These are phyloP conservation scores for Hyphopichia burtonii DNA, from an alignment of 1,139 yeast genomes.

Conservation along the genomic window DNA sequence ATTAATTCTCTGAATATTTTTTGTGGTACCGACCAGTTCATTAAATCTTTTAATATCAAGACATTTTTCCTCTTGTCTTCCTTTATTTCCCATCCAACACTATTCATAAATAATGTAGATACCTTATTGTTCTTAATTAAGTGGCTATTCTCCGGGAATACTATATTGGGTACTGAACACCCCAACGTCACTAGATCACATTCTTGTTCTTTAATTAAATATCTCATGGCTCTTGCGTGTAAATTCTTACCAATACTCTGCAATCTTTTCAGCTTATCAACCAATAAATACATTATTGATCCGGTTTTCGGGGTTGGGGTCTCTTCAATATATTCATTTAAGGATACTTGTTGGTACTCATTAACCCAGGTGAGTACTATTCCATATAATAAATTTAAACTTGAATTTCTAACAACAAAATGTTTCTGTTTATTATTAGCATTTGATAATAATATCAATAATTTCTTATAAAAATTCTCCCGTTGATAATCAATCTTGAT, in stretches of 20 bases:
- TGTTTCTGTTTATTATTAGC: conserved; percentile 39
- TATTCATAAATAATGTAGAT: conserved; percentile 30
- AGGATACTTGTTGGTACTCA: conserved; percentile 17
- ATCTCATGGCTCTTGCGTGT: conserved; percentile 55
- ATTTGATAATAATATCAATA: conserved; percentile 31
- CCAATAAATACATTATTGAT: conserved; percentile 48
- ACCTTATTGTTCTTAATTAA: conserved; percentile 13
- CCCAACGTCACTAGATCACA: conserved; percentile 50
- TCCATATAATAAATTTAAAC: conserved; percentile 57
- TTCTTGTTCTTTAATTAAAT: conserved; percentile 44
- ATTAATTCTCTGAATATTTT: conserved; percentile 56
- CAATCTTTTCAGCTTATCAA: conserved; percentile 54
- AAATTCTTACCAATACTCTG: conserved; percentile 61
- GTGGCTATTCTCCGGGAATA: conserved; percentile 36
- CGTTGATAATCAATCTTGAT: conserved; percentile 23
- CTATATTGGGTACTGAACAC: conserved; percentile 50
- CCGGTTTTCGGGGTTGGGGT: conserved; percentile 31
- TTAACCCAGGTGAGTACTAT: conserved; percentile 58
- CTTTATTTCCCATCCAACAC: conserved; percentile 38
- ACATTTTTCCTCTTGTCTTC: conserved; percentile 24
- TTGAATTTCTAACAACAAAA: conserved; percentile 61
- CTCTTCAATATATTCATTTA: conserved; percentile 14
- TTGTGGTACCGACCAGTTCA: conserved; percentile 53
- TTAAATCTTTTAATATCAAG: conserved; percentile 37
- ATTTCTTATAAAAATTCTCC: conserved; percentile 29